Evolutionary conservation across 306 rosid species (phyloP).

Genomic region (Castanopsis chinensis): DNA sequence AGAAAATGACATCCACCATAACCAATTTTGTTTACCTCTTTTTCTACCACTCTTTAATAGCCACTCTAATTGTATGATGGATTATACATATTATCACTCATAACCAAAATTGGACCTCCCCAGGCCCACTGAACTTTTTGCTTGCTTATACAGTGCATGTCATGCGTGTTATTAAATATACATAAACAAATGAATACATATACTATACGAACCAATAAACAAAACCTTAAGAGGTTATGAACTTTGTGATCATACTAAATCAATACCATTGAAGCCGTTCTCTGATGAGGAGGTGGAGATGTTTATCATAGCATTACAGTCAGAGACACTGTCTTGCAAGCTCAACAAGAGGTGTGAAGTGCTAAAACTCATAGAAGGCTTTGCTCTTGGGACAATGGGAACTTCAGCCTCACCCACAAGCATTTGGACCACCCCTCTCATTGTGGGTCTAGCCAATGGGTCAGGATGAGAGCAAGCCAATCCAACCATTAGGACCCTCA

Average conservation of each 20-base stretch:
- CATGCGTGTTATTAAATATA: constrained; percentile 32
- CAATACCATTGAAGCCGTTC: constrained; percentile 46
- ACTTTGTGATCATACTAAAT: constrained; percentile 43
- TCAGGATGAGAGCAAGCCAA: constrained; percentile 90
- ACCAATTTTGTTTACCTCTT: not conserved
- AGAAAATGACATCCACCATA: not conserved
- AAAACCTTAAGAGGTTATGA: not conserved
- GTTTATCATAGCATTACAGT: constrained; percentile 71
- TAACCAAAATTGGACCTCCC: constrained; percentile 3
- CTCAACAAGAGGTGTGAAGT: constrained; percentile 68
- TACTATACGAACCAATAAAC: constrained; percentile 38
- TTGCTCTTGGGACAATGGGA: constrained; percentile 74
- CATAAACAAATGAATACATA: constrained; percentile 47
- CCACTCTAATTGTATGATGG: not conserved
- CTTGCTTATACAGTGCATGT: constrained; percentile 24
- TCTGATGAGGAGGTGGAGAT: constrained; percentile 74
- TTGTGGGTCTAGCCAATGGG: constrained; percentile 64
- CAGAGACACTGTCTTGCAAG: constrained; percentile 91
- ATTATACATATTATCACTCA: not conserved
- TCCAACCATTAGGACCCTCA: constrained; percentile 64
- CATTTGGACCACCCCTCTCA: constrained; percentile 89
- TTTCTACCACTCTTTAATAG: not conserved
- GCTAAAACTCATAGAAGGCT: constrained; percentile 64
- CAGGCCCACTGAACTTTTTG: constrained; percentile 10
- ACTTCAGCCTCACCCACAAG: constrained; percentile 83